Conservation (phyloP, 139 green algal genomes). For the Chlorella sorokiniana region DNA sequence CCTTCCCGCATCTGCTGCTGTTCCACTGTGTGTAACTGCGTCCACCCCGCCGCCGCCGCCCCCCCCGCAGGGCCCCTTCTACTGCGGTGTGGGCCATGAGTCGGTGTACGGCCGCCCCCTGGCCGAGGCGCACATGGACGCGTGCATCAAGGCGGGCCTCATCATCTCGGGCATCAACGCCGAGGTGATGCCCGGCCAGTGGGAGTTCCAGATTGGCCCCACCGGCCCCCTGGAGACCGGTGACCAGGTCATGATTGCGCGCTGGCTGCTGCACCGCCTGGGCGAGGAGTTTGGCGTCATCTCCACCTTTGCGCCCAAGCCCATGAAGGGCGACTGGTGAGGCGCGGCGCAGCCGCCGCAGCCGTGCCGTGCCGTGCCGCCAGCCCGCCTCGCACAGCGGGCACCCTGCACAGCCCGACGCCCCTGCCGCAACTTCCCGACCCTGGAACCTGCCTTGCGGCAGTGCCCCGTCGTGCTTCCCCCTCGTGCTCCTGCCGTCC, state of each 20-base stretch:
- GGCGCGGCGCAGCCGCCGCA: neutral
- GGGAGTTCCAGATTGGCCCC: slow-evolving; percentile 93
- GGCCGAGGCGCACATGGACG: slow-evolving; percentile 84
- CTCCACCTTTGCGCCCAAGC: slow-evolving; percentile 88
- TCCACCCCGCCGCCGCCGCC: no score
- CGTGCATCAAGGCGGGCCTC: slow-evolving; percentile 85
- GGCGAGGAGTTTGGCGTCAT: slow-evolving; percentile 76
- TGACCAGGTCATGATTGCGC: slow-evolving; percentile 79
- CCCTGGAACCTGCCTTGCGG: no score
- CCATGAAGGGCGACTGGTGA: slow-evolving; percentile 86
- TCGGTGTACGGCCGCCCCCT: slow-evolving; percentile 83
- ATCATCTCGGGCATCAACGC: slow-evolving; percentile 88
- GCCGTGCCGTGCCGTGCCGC: neutral
- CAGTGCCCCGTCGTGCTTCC: no score
- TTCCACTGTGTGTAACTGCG: no score
- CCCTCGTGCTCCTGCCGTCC: neutral
- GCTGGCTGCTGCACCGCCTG: slow-evolving; percentile 85
- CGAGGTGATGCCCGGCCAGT: slow-evolving; percentile 93
- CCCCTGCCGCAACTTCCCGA: no score
- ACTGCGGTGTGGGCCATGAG: slow-evolving; percentile 85
- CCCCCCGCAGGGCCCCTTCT: slow-evolving; percentile 86
- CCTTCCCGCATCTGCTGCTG: neutral
- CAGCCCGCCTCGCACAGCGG: no score
- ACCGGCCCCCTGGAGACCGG: slow-evolving; percentile 79
- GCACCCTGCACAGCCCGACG: no score